phyloP scores from a whole-genome alignment of 108 stramenopile species.

The Nannochloropsis oceanica region DNA sequence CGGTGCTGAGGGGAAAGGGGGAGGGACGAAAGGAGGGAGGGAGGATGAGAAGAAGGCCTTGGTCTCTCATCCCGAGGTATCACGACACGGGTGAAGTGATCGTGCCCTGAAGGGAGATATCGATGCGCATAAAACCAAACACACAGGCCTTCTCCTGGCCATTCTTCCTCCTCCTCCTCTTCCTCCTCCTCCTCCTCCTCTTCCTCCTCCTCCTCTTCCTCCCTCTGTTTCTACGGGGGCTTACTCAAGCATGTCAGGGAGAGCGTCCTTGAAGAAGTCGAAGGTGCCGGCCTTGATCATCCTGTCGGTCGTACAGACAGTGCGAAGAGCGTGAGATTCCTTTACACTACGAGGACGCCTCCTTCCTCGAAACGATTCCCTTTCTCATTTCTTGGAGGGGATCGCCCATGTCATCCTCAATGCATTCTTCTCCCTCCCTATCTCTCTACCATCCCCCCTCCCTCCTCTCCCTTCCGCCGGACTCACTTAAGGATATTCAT shows the following conservation, averaged over 20 bases:
- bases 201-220: too few relatives aligned
- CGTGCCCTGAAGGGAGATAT: too few relatives aligned
- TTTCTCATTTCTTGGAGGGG: too few relatives aligned
- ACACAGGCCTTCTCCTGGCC: too few relatives aligned
- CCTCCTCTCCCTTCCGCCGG: not conserved
- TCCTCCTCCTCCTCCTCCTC: too few relatives aligned
- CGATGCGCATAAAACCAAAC: too few relatives aligned
- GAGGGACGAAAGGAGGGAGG: not conserved
- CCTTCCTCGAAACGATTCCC: too few relatives aligned
- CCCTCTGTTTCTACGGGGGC: not conserved
- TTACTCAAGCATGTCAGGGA: not conserved
- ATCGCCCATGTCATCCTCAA: not conserved
- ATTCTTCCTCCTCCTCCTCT: too few relatives aligned
- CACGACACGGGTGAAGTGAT: too few relatives aligned
- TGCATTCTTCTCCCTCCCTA: not conserved
- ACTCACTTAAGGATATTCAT: not conserved
- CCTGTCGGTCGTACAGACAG: not conserved
- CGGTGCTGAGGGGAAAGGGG: not conserved
- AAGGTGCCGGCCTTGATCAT: not conserved
- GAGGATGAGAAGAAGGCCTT: not conserved
- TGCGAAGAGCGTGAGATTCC: not conserved
- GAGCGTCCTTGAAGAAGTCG: not conserved
- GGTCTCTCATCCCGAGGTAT: too few relatives aligned
- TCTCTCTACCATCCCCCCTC: not conserved
- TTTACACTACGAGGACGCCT: not conserved